A percentile compares a stretch with the other conserved stretches of the same genome.
Conservation (phyloP, 1,284 basidiomycete species). For the Rhodotorula mucilaginosa region DNA sequence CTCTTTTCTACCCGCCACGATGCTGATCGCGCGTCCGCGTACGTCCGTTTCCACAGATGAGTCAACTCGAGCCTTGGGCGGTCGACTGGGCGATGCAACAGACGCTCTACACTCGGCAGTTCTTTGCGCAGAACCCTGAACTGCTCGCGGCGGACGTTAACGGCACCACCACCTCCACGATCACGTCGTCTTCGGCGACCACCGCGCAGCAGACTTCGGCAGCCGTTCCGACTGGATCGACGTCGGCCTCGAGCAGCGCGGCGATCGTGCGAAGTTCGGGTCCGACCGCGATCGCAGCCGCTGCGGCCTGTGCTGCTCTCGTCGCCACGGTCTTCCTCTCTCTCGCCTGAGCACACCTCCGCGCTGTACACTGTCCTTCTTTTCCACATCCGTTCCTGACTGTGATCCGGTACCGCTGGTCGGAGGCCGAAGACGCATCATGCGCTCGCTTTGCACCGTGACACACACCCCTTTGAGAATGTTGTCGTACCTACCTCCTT, state of each 20-base stretch:
- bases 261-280: background rate
- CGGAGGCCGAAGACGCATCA: too few relatives aligned
- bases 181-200: background rate
- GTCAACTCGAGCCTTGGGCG: constrained; percentile 18
- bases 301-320: background rate
- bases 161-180: background rate
- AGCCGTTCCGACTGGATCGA: background rate
- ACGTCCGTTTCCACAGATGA: background rate
- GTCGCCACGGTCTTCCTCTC: background rate
- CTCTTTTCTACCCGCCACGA: background rate
- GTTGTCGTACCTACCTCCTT: background rate
- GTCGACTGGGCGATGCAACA: constrained; percentile 11
- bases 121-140: constrained; percentile 16
- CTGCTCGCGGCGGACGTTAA: background rate
- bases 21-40: background rate
- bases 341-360: background rate
- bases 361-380: too few relatives aligned
- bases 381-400: too few relatives aligned
- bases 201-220: background rate
- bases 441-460: too few relatives aligned
- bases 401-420: too few relatives aligned
- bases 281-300: too few relatives aligned
- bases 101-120: constrained; percentile 23
- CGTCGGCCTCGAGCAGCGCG: background rate
- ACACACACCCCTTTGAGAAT: too few relatives aligned